Evolutionary conservation across 306 rosid genomes (phyloP).

Genomic region (Cicer judaicum): DNA sequence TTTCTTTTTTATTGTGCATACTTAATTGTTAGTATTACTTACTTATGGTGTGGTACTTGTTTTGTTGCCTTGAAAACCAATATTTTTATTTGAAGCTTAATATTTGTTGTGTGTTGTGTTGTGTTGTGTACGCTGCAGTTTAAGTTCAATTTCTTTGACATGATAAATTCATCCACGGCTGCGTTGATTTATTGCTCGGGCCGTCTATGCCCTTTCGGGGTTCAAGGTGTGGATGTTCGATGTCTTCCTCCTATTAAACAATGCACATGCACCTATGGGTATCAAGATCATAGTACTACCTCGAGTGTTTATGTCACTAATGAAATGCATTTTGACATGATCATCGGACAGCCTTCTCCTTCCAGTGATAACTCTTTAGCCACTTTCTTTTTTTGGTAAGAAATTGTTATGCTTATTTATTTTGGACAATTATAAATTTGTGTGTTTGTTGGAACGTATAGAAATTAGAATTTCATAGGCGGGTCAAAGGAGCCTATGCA

Average conservation of each 20-base stretch:
- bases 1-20: too few relatives aligned
- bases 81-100: conserved; percentile 23
- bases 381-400: conserved; percentile 87
- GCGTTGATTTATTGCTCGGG: conserved; percentile 71
- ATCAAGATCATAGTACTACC: conserved; percentile 91
- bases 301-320: conserved; percentile 81
- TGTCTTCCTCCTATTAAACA: conserved; percentile 70
- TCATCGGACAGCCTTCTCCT: conserved; percentile 66
- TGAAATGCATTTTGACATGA: conserved; percentile 75
- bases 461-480: too few relatives aligned
- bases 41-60: too few relatives aligned
- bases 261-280: conserved; percentile 81
- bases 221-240: conserved; percentile 62
- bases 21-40: too few relatives aligned
- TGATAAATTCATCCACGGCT: conserved; percentile 70
- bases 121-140: conserved; percentile 62
- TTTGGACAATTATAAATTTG: conserved; percentile 1
- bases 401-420: conserved; percentile 17
- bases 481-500: too few relatives aligned
- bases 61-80: too few relatives aligned
- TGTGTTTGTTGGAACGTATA: neutral
- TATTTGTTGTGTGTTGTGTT: conserved; percentile 37
- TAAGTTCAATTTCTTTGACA: conserved; percentile 82
- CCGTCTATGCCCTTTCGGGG: conserved; percentile 66
- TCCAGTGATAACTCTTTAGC: conserved; percentile 73